Percentiles rank a stretch among this genome's conserved stretches.
phyloP scores from a whole-genome alignment of 2,329 filamentous ascomycete species.

The Elsinoe australis region DNA sequence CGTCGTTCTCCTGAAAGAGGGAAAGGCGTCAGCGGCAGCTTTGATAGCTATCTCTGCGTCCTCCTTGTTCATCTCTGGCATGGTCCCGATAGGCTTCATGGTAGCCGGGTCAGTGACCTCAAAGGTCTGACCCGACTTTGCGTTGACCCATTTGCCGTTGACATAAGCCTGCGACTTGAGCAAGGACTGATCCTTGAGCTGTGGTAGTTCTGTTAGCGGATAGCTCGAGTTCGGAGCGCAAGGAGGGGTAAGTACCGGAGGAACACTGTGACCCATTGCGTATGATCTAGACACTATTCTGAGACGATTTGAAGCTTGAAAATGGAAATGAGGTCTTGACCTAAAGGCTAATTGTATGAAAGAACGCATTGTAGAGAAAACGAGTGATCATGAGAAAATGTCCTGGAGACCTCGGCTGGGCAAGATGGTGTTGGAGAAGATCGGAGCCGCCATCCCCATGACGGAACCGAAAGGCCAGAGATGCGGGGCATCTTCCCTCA shows the following conservation, averaged over 20 bases:
- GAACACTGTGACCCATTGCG: conserved; percentile 39
- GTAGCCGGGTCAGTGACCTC: conserved; percentile 82
- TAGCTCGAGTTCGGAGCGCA: neutral
- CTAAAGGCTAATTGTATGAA: conserved; percentile 17
- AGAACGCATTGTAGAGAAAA: conserved; percentile 19
- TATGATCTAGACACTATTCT: conserved; percentile 34
- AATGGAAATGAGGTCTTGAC: conserved; percentile 18
- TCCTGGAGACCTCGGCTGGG: conserved; percentile 11
- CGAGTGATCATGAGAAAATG: conserved; percentile 10
- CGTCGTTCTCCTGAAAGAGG: conserved; percentile 61
- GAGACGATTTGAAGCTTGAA: conserved; percentile 27
- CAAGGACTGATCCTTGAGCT: conserved; percentile 50
- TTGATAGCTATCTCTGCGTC: conserved; percentile 77
- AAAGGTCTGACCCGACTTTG: conserved; percentile 84
- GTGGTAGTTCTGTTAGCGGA: conserved; percentile 5
- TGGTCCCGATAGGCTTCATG: conserved; percentile 69
- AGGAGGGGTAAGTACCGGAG: conserved; percentile 28
- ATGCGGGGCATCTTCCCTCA: neutral
- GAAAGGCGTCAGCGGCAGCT: conserved; percentile 71
- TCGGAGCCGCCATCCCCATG: conserved; percentile 11
- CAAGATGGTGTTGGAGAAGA: conserved; percentile 14
- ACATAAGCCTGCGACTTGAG: conserved; percentile 81
- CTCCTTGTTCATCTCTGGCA: conserved; percentile 71
- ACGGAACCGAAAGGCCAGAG: neutral
- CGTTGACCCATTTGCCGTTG: conserved; percentile 85